phyloP scores from a whole-genome alignment of 352 stramenopile genomes.

The Pythium myriotylum region DNA sequence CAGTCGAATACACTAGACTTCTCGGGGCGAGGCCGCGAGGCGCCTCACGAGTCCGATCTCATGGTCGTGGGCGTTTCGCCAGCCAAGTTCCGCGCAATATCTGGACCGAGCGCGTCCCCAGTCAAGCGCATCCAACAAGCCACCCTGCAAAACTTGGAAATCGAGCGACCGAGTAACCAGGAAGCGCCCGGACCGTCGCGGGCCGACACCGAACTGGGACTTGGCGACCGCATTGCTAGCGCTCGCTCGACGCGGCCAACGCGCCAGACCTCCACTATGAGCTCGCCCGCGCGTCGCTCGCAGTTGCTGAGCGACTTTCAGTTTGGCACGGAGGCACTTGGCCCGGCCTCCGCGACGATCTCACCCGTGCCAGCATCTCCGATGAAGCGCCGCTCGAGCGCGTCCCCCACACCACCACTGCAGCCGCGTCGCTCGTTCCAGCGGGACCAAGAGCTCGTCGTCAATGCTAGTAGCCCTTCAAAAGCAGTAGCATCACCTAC shows the following conservation, averaged over 20 bases:
- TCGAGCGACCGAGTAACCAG: constrained; percentile 10
- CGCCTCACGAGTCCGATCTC: constrained; percentile 31
- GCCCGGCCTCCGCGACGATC: neutral
- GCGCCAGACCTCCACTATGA: neutral
- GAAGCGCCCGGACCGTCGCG: constrained; percentile 8
- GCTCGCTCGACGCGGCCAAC: constrained; percentile 21
- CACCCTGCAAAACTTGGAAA: no score
- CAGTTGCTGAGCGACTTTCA: constrained; percentile 44
- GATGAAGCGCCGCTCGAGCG: constrained; percentile 27
- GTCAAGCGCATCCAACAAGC: constrained; percentile 35
- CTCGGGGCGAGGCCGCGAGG: neutral
- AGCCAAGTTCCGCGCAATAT: constrained; percentile 26
- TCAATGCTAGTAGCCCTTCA: constrained; percentile 3
- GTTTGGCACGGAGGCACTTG: constrained; percentile 32
- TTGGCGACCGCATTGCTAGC: constrained; percentile 29
- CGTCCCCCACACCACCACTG: constrained; percentile 13
- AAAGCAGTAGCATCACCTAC: neutral
- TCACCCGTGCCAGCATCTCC: constrained; percentile 26
- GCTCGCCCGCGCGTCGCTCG: constrained; percentile 16
- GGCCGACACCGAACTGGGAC: constrained; percentile 10
- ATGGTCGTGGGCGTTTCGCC: constrained; percentile 44
- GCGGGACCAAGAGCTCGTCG: constrained; percentile 26
- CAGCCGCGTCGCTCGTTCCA: constrained; percentile 30
- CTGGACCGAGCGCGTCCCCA: constrained; percentile 20
- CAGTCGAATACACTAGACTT: no score